Evolutionary conservation across 2,329 filamentous ascomycete genomes (phyloP), one percentile per base, ranked within the genome.

Genomic region (Monilinia fructicola): DNA sequence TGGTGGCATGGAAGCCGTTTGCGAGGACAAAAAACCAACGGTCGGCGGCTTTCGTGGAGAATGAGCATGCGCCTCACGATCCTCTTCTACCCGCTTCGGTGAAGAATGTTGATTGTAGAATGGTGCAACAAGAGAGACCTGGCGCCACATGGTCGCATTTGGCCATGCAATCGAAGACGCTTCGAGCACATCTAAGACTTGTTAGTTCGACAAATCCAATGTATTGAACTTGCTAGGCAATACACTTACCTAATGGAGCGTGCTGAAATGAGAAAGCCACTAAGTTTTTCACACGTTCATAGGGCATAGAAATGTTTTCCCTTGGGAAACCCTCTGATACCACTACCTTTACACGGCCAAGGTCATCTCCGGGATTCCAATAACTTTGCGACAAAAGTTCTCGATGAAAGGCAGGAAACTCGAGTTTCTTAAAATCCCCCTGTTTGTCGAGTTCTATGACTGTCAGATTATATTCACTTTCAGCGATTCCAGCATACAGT

Each of bases 211-310:
- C 18, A 50, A 28, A 38, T 26, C 44, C 48, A 63, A 50, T 11
- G 31, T 31, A 5, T 54, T 38, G 9, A 26, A 46, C 50, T 23
- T 0, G 40, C 44, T 23, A 42, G 35, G 23, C 35, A 26, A 9
- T 10, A 48, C 38, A 78, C 82, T 71, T 79, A 94, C 92, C 84
- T 65, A 90, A 78, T 0, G 92, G 92, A 44, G 90, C 92, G 80
- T 95, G 91, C 74, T 95, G 91, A 73, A 96, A 96, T 0, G 92
- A 89, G 77, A 96, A 95, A 18, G 85, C 85, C 31, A 93, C 85
- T 54, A 92, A 78, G 73, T 93, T 91, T 74, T 89, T 90, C 69
- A 90, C 80, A 52, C 87, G 81, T 72, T 91, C 87, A 70, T 90
- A 86, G 0, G 86, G 84, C 53, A 80, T 77, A 2, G 79, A 78